Percentiles rank a stretch among this genome's conserved stretches.
Evolutionary conservation across 148 eudicot species (phyloP).

Genomic region (Cornus kousa): DNA sequence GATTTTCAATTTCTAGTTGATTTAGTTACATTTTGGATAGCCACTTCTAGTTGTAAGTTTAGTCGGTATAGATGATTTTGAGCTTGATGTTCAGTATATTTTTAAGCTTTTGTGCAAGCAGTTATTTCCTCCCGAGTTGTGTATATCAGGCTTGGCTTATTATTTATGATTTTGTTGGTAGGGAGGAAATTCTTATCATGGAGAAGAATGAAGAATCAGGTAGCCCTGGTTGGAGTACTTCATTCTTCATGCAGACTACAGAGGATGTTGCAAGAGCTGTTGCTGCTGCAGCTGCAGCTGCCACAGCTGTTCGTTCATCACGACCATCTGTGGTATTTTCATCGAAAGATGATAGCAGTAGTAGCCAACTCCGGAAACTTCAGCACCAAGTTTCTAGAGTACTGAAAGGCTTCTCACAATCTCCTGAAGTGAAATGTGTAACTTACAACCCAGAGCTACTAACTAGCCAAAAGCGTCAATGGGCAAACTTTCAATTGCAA

Average conservation of each 20-base stretch:
- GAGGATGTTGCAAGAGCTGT: constrained; percentile 86
- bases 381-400: constrained; percentile 69
- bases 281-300: constrained; percentile 75
- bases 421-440: constrained; percentile 60
- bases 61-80: neutral
- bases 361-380: constrained; percentile 66
- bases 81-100: neutral
- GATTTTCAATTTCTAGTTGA: neutral
- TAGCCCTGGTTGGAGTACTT: constrained; percentile 75
- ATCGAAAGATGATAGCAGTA: constrained; percentile 58
- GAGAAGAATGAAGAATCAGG: constrained; percentile 58
- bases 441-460: constrained; percentile 87
- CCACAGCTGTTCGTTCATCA: constrained; percentile 59
- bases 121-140: neutral
- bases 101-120: neutral
- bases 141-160: neutral
- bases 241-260: constrained; percentile 70
- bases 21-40: neutral
- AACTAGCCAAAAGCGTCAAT: constrained; percentile 96
- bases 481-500: constrained; percentile 87
- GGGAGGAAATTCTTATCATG: constrained; percentile 46
- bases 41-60: neutral
- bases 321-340: constrained; percentile 83
- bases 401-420: constrained; percentile 73
- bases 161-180: constrained; percentile 16